Percentiles rank a stretch among this genome's conserved stretches.
phyloP scores from a whole-genome alignment of 2,329 filamentous ascomycete genomes.

The Hymenoscyphus occultus region DNA sequence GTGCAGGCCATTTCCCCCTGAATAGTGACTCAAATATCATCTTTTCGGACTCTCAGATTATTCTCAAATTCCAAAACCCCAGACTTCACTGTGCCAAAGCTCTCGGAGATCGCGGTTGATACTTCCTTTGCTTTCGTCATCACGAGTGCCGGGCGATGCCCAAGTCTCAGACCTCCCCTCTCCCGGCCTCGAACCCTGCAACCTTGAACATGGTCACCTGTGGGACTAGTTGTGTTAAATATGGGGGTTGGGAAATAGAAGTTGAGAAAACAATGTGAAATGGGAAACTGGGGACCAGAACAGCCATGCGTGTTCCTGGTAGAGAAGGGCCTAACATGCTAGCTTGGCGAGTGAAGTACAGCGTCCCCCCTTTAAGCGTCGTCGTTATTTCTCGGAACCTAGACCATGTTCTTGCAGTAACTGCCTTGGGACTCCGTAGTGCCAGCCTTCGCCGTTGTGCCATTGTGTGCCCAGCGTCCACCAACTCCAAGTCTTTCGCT shows the following conservation, averaged over 20 bases:
- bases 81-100: not conserved
- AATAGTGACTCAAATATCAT: not conserved
- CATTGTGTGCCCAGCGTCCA: no score
- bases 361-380: not conserved
- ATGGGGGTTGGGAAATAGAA: not conserved
- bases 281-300: not conserved
- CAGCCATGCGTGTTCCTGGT: not conserved
- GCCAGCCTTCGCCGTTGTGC: not conserved
- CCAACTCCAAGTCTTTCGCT: no score
- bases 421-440: not conserved
- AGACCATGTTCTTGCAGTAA: not conserved
- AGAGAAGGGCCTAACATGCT: not conserved
- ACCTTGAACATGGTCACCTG: not conserved
- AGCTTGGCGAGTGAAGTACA: not conserved
- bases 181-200: not conserved
- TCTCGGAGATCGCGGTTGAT: slow-evolving; percentile 1
- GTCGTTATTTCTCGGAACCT: slow-evolving; percentile 2
- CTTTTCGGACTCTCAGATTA: not conserved
- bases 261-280: not conserved
- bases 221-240: not conserved
- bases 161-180: not conserved
- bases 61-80: not conserved
- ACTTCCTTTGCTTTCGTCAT: slow-evolving; percentile 1
- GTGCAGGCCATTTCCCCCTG: not conserved
- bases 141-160: not conserved